Evolutionary conservation across 495 filamentous ascomycete genomes (phyloP).

Genomic region (Pyrenula massariospora): DNA sequence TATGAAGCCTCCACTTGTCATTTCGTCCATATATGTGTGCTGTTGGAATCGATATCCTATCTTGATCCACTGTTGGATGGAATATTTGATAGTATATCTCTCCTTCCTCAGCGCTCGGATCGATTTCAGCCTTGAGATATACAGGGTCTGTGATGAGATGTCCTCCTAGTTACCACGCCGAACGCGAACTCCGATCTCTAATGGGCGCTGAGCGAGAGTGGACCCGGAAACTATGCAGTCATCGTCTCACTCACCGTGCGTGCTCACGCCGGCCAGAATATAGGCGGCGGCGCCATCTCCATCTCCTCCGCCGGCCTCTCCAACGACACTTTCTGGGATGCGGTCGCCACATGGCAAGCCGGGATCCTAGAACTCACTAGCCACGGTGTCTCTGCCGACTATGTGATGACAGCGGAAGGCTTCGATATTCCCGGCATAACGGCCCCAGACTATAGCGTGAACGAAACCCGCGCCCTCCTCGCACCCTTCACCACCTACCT

Average conservation of each 20-base stretch:
- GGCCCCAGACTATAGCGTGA: constrained; percentile 21
- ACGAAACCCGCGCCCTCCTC: neutral
- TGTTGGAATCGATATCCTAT: constrained; percentile 2
- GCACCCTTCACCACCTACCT: neutral
- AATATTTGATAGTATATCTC: constrained; percentile 3
- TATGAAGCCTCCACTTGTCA: constrained; percentile 1
- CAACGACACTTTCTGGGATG: constrained; percentile 36
- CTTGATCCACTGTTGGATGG: neutral
- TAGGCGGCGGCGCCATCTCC: constrained; percentile 16
- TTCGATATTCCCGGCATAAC: constrained; percentile 7
- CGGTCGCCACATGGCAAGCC: constrained; percentile 32
- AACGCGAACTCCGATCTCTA: constrained; percentile 40
- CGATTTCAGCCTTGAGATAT: constrained; percentile 3
- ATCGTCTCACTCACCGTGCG: constrained; percentile 43
- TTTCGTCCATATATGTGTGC: constrained; percentile 3
- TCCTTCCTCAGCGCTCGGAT: neutral
- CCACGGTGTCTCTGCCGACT: constrained; percentile 44
- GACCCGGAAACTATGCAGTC: constrained; percentile 51
- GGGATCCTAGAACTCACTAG: constrained; percentile 34
- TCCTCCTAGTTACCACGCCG: constrained; percentile 27
- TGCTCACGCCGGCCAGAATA: constrained; percentile 25
- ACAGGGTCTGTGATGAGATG: constrained; percentile 1
- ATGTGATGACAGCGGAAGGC: constrained; percentile 15
- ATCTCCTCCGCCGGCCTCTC: constrained; percentile 30
- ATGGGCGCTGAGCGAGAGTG: constrained; percentile 57